These are phyloP conservation scores for Juglanconis juglandina DNA, from an alignment of 2,329 filamentous ascomycete species.

Conservation along the genomic window DNA sequence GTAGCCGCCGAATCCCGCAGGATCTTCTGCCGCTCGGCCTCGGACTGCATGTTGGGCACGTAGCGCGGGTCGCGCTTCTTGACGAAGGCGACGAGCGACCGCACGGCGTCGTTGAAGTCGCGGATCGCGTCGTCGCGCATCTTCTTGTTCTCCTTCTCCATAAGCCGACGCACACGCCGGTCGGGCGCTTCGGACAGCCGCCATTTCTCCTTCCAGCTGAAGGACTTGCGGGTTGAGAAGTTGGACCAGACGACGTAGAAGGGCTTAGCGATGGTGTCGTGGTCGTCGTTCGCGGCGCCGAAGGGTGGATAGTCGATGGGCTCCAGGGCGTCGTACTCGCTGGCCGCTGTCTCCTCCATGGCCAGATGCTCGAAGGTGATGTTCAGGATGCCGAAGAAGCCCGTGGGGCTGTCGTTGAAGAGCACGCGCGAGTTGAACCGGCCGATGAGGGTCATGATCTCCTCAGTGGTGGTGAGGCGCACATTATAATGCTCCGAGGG, in stretches of 20 bases:
- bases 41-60: slow-evolving; percentile 69
- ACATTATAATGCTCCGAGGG: slow-evolving; percentile 51
- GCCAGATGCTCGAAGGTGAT: slow-evolving; percentile 78
- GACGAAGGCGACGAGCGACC: slow-evolving; percentile 81
- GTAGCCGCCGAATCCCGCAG: slow-evolving; percentile 75
- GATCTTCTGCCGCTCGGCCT: slow-evolving; percentile 74
- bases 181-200: slow-evolving; percentile 83
- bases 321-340: slow-evolving; percentile 62
- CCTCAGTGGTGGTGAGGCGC: slow-evolving; percentile 73
- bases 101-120: slow-evolving; percentile 90
- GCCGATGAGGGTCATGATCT: slow-evolving; percentile 74
- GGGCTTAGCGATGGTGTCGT: slow-evolving; percentile 70
- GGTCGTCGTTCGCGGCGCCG: slow-evolving; percentile 70
- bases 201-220: slow-evolving; percentile 86
- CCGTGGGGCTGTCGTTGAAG: slow-evolving; percentile 73
- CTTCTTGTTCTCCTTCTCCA: slow-evolving; percentile 94
- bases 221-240: slow-evolving; percentile 82
- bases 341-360: slow-evolving; percentile 73
- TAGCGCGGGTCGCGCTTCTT: slow-evolving; percentile 89
- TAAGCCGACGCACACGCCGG: slow-evolving; percentile 72
- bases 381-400: slow-evolving; percentile 79
- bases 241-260: slow-evolving; percentile 81
- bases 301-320: slow-evolving; percentile 74
- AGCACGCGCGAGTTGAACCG: slow-evolving; percentile 75
- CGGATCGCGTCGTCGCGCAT: slow-evolving; percentile 75